Percentiles rank a stretch among this genome's conserved stretches.
phyloP scores from a whole-genome alignment of 306 rosid species.

The Dryas drummondii region DNA sequence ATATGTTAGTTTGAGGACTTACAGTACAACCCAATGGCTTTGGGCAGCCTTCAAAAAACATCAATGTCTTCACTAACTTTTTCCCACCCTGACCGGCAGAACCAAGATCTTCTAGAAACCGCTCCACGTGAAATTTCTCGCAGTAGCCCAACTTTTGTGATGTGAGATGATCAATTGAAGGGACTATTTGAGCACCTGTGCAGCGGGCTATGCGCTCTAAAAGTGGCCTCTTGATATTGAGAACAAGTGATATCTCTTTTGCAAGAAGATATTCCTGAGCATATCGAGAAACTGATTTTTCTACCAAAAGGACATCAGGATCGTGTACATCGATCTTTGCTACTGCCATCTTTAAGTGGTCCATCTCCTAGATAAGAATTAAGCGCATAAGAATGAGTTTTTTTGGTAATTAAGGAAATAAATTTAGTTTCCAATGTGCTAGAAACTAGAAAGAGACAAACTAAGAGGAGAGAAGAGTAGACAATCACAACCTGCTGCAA shows the following conservation, averaged over 20 bases:
- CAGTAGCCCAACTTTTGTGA: constrained; percentile 85
- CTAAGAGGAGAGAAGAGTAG: constrained; percentile 29
- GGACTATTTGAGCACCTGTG: constrained; percentile 82
- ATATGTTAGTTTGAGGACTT: constrained; percentile 40
- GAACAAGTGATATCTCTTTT: constrained; percentile 85
- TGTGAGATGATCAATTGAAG: constrained; percentile 81
- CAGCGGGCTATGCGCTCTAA: constrained; percentile 92
- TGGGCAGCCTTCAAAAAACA: constrained; percentile 98
- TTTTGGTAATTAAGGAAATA: constrained; percentile 10
- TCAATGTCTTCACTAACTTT: constrained; percentile 76
- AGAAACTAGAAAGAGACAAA: constrained; percentile 25
- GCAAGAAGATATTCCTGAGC: constrained; percentile 95
- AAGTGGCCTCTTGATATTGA: constrained; percentile 83
- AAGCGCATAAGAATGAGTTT: constrained; percentile 8
- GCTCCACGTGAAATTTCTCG: constrained; percentile 77
- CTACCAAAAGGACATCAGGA: constrained; percentile 88
- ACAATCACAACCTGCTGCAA: constrained; percentile 86
- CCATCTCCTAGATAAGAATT: constrained; percentile 74
- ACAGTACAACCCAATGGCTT: constrained; percentile 96
- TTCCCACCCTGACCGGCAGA: constrained; percentile 64
- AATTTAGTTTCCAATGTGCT: constrained; percentile 14
- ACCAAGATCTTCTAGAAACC: constrained; percentile 67
- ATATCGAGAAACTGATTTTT: constrained; percentile 91
- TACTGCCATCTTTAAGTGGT: constrained; percentile 98
- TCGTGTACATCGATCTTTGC: constrained; percentile 81